These are phyloP conservation scores for Teunomyces atbi DNA, from an alignment of 805 yeast species.

Conservation along the genomic window DNA sequence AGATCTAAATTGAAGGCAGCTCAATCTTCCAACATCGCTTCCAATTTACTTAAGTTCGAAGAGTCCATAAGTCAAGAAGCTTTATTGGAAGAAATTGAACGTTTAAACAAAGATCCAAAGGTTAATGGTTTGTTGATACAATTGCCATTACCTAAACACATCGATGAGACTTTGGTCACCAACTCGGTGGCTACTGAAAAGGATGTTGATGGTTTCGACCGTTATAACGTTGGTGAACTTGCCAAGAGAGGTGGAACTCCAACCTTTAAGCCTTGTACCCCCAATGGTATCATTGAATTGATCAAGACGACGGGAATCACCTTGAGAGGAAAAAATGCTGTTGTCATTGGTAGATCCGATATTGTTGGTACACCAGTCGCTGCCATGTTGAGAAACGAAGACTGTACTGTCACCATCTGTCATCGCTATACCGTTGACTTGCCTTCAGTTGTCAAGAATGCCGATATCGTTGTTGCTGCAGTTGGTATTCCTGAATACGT, in stretches of 20 bases:
- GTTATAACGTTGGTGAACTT: conserved; percentile 85
- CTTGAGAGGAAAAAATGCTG: conserved; percentile 78
- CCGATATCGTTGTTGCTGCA: conserved; percentile 91
- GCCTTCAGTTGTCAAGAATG: conserved; percentile 54
- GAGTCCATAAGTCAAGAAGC: conserved; percentile 61
- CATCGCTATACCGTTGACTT: conserved; percentile 73
- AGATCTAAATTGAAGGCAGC: conserved; percentile 91
- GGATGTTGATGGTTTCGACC: conserved; percentile 95
- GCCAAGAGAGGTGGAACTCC: conserved; percentile 85
- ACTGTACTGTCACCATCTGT: conserved; percentile 85
- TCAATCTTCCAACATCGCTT: conserved; percentile 71
- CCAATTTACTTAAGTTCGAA: conserved; percentile 62
- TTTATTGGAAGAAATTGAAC: conserved; percentile 55
- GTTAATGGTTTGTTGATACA: conserved; percentile 90
- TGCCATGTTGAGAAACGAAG: conserved; percentile 69
- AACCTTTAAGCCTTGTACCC: conserved; percentile 88
- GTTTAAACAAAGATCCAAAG: conserved; percentile 67
- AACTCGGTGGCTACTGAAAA: conserved; percentile 76
- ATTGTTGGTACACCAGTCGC: conserved; percentile 96
- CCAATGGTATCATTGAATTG: conserved; percentile 85
- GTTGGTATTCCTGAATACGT: conserved; percentile 84
- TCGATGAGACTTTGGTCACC: conserved; percentile 78
- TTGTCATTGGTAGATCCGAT: conserved; percentile 92
- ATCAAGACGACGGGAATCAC: conserved; percentile 66
- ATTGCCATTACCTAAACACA: conserved; percentile 79